Base-by-base conservation (phyloP, 78 protist species). In the Anaeramoeba ignava region DNA sequence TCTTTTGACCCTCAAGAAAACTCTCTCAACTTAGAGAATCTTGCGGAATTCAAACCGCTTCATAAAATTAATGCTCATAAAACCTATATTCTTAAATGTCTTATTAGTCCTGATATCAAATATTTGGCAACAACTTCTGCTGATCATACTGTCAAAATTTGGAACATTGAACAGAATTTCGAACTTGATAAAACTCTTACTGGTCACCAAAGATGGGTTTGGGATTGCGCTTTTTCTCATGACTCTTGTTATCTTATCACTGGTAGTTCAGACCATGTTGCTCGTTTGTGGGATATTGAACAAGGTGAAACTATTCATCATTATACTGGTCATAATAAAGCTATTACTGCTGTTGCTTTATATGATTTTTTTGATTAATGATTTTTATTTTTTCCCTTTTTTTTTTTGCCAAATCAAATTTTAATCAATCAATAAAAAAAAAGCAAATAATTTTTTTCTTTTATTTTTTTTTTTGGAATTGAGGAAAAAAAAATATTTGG, bases 151-250 rank as follows among this genome's bases (percentile, higher is more conserved):
- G 88, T 91, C 1, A 89, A 89, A 80, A 17, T 96, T 1, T 94
- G 95, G 95, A 80, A 89, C 88, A 81, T 82, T 68, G 82, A 82
- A 0, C 41, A 84, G 37, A 87, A 78, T 39, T 91, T 85, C 33
- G n/a, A 78, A 31, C 89, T 88, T 3, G 81, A 38, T 17, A 88
- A 90, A 81, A 83, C 88, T 0, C 87, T 96, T 12, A 39, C 33
- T 0, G 97, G 95, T 0, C 98, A 96, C 87, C 83, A 83, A 85
- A 81, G 92, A 23, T 95, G 98, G 99, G 99, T 96, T 17, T 96
- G 99, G 99, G 98, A 96, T 87, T 92, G 95, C 31, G 94, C 90
- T 73, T 96, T 94, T 87, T 86, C 93, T 0, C 86, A 89, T 27
- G 98, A 96, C 39, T 96, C 98, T 2, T 92, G 90, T 0, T 96